Evolutionary conservation across 73 alveolate genomes (phyloP), one percentile per base, ranked within the genome.

Genomic region (Stentor coeruleus): DNA sequence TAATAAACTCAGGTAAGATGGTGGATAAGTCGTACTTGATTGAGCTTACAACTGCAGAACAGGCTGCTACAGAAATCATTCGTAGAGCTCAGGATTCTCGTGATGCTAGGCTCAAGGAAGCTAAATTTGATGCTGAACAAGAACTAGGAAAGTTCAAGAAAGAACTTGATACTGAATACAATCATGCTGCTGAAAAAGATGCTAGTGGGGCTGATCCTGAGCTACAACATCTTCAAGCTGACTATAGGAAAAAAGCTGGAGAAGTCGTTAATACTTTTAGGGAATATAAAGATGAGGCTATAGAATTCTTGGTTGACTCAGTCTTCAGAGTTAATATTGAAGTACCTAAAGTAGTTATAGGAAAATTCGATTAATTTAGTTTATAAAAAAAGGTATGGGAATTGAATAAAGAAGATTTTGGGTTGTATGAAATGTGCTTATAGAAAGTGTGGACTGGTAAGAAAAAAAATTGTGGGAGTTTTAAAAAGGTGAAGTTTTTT

Each of bases 51-150:
- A 31, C 36, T 20, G 79, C 79, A 0, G 79, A 66, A 31, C 42
- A 33, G 15, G 26, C 11, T 20, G n/a, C 79, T 0, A 66, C n/a
- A 28, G 79, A 66, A 66, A 66, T 66, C 79, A 66, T 66, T 20
- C n/a, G 79, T 11, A 31, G n/a, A 66, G 79, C 37, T 31, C 79
- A 66, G 79, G 79, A 66, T 28, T 20, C 42, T 40, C n/a, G 79
- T 28, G 79, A 66, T 20, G 15, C 49, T 28, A 66, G 79, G 2
- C 79, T 66, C 40, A 66, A 66, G 14, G 42, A 66, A 66, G 79
- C 79, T 40, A 66, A 66, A 40, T 66, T 66, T 33, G 79, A 66
- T 66, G 79, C 79, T 20, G 42, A 66, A 33, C 79, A 66, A 2
- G 79, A 66, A 31, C 79, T 66, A 26, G 79, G 79, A 66, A 66